Conservation (phyloP, 2,329 filamentous ascomycete species). For the Aspergillus viridinutans region DNA sequence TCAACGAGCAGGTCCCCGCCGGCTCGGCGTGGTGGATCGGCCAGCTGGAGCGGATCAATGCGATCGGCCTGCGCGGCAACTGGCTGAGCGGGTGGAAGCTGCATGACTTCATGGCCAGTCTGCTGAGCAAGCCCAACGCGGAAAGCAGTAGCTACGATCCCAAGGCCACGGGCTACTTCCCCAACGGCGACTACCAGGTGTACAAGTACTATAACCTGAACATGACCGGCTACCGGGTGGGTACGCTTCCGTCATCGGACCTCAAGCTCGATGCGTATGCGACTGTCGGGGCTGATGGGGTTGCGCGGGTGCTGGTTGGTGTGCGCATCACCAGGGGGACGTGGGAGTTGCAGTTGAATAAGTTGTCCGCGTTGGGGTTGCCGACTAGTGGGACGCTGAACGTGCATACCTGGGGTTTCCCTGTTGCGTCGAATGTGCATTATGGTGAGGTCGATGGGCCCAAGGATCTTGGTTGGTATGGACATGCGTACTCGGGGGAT, state of each 20-base stretch:
- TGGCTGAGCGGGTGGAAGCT: slow-evolving; percentile 41
- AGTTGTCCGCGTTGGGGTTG: slow-evolving; percentile 31
- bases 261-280: slow-evolving; percentile 38
- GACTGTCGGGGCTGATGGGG: slow-evolving; percentile 24
- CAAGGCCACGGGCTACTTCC: slow-evolving; percentile 34
- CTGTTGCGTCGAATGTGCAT: slow-evolving; percentile 12
- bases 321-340: slow-evolving; percentile 27
- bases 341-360: slow-evolving; percentile 33
- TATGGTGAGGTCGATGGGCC: slow-evolving; percentile 29
- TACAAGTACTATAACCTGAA: slow-evolving; percentile 47
- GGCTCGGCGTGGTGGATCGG: slow-evolving; percentile 45
- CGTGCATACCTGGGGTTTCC: slow-evolving; percentile 28
- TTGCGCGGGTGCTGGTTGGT: slow-evolving; percentile 36
- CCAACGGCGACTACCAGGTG: slow-evolving; percentile 44
- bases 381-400: slow-evolving; percentile 27
- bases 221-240: slow-evolving; percentile 42
- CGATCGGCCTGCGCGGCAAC: slow-evolving; percentile 43
- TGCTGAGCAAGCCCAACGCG: slow-evolving; percentile 34
- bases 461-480: slow-evolving; percentile 25
- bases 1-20: slow-evolving; percentile 40
- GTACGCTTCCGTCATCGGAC: slow-evolving; percentile 34
- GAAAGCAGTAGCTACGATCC: slow-evolving; percentile 15
- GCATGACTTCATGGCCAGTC: slow-evolving; percentile 44
- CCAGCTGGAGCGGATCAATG: slow-evolving; percentile 39
- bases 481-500: slow-evolving; percentile 33